A percentile compares a stretch with the other conserved stretches of the same genome.
Conservation (phyloP, 768 basidiomycete species). For the Phylloporus sp. region DNA sequence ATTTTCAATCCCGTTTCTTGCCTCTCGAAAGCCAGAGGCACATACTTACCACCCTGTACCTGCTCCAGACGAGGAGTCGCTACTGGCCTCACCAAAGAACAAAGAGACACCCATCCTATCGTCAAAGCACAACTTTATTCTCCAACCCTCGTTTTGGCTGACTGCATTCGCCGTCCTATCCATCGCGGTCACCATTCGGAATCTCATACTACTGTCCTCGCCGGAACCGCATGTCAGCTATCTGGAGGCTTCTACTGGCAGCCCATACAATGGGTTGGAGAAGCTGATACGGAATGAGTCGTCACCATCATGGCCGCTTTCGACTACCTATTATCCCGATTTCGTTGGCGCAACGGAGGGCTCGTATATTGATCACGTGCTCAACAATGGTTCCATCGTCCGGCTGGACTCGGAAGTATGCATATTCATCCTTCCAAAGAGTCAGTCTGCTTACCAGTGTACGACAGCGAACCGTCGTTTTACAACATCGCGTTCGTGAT, state of each 20-base stretch:
- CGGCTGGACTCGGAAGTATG: conserved; percentile 17
- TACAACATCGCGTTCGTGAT: conserved; percentile 25
- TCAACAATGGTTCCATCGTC: conserved; percentile 20
- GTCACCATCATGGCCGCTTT: conserved; percentile 26
- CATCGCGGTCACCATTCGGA: conserved; percentile 17
- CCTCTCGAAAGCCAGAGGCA: neutral
- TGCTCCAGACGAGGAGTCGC: conserved; percentile 15
- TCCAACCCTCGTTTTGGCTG: conserved; percentile 18
- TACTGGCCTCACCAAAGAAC: neutral
- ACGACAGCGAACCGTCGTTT: conserved; percentile 12
- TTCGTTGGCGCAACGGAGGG: conserved; percentile 17
- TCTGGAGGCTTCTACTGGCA: conserved; percentile 12
- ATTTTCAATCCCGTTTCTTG: neutral
- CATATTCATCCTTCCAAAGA: neutral
- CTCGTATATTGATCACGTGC: conserved; percentile 2
- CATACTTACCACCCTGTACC: conserved; percentile 15
- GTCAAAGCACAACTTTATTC: neutral
- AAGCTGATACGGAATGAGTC: conserved; percentile 23
- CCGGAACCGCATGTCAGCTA: neutral
- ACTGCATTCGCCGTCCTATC: conserved; percentile 15
- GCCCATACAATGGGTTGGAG: conserved; percentile 22
- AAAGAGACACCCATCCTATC: neutral
- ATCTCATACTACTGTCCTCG: conserved; percentile 11
- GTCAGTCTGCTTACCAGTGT: neutral
- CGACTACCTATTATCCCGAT: conserved; percentile 19